Percentiles rank a stretch among this genome's conserved stretches.
Evolutionary conservation across 2,329 filamentous ascomycete genomes (phyloP).

Genomic region (Scleromitrula shiraiana): DNA sequence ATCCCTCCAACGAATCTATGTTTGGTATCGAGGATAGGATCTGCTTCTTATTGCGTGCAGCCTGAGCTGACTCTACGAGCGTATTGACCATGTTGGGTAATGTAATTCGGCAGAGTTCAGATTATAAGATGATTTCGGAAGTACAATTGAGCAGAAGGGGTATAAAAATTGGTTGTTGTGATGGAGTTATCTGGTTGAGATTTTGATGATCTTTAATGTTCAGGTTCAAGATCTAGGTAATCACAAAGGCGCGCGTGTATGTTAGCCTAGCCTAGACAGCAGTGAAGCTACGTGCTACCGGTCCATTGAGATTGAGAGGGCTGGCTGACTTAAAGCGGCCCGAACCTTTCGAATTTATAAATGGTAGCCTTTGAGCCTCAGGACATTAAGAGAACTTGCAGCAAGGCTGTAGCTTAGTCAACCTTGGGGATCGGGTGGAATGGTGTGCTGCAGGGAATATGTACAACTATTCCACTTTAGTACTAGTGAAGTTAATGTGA

Average conservation of each 20-base stretch:
- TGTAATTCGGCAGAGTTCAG: neutral
- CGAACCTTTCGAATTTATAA: too few relatives aligned
- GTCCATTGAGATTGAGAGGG: too few relatives aligned
- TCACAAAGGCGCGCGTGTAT: constrained; percentile 10
- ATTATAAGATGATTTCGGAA: neutral
- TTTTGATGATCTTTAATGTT: neutral
- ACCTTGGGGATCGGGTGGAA: too few relatives aligned
- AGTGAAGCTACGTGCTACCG: neutral
- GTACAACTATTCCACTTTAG: too few relatives aligned
- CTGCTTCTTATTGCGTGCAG: constrained; percentile 74
- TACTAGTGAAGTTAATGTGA: too few relatives aligned
- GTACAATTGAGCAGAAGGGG: neutral
- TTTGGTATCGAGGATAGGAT: constrained; percentile 75
- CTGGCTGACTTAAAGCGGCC: too few relatives aligned
- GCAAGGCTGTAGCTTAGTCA: too few relatives aligned
- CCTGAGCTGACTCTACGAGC: constrained; percentile 67
- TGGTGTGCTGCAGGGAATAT: too few relatives aligned
- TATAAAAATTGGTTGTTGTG: neutral
- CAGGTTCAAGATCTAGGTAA: neutral
- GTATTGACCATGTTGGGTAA: constrained; percentile 68
- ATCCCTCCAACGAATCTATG: constrained; percentile 82
- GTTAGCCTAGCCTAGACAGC: constrained; percentile 4
- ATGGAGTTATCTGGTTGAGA: constrained; percentile 1
- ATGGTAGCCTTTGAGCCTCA: too few relatives aligned
- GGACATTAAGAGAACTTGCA: too few relatives aligned